phyloP scores from a whole-genome alignment of 495 filamentous ascomycete genomes.

The Bombardia bombarda region DNA sequence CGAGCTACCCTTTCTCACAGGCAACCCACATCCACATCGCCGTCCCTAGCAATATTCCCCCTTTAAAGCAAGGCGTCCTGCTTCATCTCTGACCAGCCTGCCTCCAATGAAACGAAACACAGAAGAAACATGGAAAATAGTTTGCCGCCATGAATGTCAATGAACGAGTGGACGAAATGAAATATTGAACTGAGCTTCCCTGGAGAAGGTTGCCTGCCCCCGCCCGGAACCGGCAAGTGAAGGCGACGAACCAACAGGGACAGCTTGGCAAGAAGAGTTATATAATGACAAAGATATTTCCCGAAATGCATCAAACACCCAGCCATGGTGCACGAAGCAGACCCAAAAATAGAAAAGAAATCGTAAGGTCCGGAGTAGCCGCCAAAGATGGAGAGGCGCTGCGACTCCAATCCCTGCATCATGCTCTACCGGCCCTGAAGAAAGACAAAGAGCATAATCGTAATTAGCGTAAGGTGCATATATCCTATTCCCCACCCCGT shows the following conservation, averaged over 20 bases:
- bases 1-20: neutral
- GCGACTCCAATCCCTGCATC: conserved; percentile 8
- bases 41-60: no score
- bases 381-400: conserved; percentile 8
- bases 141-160: neutral
- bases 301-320: conserved; percentile 11
- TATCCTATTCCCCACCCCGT: conserved; percentile 6
- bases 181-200: neutral
- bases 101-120: neutral
- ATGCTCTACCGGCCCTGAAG: conserved; percentile 8
- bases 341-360: conserved; percentile 7
- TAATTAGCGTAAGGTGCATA: conserved; percentile 26
- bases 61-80: neutral
- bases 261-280: neutral
- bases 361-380: conserved; percentile 13
- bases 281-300: conserved; percentile 3
- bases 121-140: neutral
- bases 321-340: conserved; percentile 6
- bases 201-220: neutral
- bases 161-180: neutral
- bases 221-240: neutral
- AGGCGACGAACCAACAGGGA: neutral
- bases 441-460: conserved; percentile 27
- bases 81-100: neutral
- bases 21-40: neutral